These are phyloP conservation scores for Acidiella bohemica DNA, from an alignment of 495 filamentous ascomycete species.

Conservation along the genomic window DNA sequence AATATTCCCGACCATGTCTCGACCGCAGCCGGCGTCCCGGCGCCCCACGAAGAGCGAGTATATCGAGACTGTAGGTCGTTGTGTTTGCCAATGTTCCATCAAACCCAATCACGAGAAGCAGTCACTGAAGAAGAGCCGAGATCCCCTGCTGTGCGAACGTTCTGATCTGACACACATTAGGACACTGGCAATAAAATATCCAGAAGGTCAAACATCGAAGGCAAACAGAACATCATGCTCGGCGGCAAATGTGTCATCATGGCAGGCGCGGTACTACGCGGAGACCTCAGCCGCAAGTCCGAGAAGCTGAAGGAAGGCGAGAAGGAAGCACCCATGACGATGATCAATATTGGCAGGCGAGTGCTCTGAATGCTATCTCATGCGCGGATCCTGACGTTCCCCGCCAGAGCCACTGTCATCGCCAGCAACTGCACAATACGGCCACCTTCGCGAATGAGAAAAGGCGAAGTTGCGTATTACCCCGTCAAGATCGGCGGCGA, in stretches of 20 bases:
- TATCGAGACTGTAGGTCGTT: constrained; percentile 84
- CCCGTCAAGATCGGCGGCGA: constrained; percentile 87
- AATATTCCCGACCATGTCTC: constrained; percentile 20
- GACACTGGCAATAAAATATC: constrained; percentile 98
- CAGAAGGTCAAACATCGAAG: constrained; percentile 74
- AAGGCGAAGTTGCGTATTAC: constrained; percentile 50
- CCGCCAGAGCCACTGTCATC: constrained; percentile 69
- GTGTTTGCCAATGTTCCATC: too few species aligned
- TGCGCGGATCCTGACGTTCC: background rate
- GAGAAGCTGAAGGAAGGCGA: constrained; percentile 20
- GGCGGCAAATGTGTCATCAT: constrained; percentile 91
- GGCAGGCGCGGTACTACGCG: constrained; percentile 80
- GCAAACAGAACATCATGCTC: constrained; percentile 93
- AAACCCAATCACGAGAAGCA: too few species aligned
- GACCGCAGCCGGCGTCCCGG: constrained; percentile 17
- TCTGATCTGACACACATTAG: constrained; percentile 31
- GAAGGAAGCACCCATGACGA: constrained; percentile 31
- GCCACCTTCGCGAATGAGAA: constrained; percentile 62
- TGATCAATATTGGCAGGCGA: constrained; percentile 61
- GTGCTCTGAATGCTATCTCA: background rate
- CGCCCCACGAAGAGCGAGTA: constrained; percentile 77
- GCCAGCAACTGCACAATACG: constrained; percentile 56
- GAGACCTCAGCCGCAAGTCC: constrained; percentile 51
- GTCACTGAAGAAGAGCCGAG: too few species aligned
- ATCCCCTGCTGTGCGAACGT: background rate